Conservation (phyloP, 208 protist genomes). For the Vickermania spadyakhi region DNA sequence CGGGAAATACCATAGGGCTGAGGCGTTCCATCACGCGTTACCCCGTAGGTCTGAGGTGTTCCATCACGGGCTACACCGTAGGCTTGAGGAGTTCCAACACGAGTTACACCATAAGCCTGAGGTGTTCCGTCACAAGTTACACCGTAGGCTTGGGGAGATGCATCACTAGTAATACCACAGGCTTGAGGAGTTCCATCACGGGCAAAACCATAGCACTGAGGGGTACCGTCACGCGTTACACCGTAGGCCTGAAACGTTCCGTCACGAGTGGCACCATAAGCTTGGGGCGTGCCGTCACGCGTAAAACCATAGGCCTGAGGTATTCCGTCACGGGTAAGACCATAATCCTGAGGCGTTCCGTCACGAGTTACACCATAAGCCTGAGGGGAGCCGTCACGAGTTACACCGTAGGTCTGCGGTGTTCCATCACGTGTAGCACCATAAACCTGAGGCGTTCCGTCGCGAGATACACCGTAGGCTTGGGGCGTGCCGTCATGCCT, state of each 20-base stretch:
- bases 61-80: background rate
- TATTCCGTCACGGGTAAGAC: background rate
- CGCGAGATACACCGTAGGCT: background rate
- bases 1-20: background rate
- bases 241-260: background rate
- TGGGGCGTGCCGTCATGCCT: background rate
- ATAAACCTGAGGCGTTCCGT: background rate
- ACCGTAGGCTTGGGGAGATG: background rate
- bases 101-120: background rate
- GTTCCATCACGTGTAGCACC: background rate
- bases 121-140: background rate
- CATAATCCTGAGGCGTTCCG: background rate
- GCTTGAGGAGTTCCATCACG: background rate
- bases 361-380: background rate
- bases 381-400: background rate
- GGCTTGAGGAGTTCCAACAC: background rate
- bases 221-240: background rate
- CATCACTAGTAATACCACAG: background rate
- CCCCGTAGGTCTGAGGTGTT: background rate
- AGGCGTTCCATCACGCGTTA: background rate
- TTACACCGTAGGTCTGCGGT: background rate
- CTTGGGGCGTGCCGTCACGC: background rate
- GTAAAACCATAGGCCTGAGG: background rate
- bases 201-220: background rate
- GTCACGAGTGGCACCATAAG: background rate